Evolutionary conservation across 805 yeast species (phyloP).

Genomic region (Candida krabiensis): DNA sequence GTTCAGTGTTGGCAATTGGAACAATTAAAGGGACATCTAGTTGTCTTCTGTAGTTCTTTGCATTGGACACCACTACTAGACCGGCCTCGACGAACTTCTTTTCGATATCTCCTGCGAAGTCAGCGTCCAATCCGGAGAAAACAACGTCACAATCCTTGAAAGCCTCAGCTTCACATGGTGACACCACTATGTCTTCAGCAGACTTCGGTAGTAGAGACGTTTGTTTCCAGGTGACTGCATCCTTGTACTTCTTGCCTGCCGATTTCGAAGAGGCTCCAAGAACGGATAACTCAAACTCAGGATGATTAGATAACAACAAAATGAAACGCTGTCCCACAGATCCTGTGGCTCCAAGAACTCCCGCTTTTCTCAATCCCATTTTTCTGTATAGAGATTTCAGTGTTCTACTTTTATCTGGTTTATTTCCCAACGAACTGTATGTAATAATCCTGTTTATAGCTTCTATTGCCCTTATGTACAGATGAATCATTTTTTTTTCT

Average conservation of each 20-base stretch:
- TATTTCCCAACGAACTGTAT: too few species aligned
- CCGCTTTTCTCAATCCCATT: conserved; percentile 50
- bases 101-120: conserved; percentile 91
- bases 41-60: conserved; percentile 91
- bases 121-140: conserved; percentile 92
- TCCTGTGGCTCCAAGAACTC: conserved; percentile 98
- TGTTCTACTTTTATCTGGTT: too few species aligned
- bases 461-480: too few species aligned
- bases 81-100: conserved; percentile 81
- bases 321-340: conserved; percentile 97
- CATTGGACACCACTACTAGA: conserved; percentile 85
- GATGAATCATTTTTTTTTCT: too few species aligned
- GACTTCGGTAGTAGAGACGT: conserved; percentile 73
- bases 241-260: conserved; percentile 83
- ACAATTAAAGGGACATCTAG: conserved; percentile 88
- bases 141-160: conserved; percentile 92
- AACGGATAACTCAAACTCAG: conserved; percentile 80
- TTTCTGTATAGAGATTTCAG: too few species aligned
- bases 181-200: conserved; percentile 63
- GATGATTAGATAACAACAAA: conserved; percentile 78
- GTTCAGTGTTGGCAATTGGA: conserved; percentile 93
- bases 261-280: conserved; percentile 93
- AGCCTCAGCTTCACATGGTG: conserved; percentile 72
- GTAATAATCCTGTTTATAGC: too few species aligned
- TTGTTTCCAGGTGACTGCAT: conserved; percentile 95